phyloP scores from a whole-genome alignment of 1,139 yeast genomes.

The Diutina catenulata region DNA sequence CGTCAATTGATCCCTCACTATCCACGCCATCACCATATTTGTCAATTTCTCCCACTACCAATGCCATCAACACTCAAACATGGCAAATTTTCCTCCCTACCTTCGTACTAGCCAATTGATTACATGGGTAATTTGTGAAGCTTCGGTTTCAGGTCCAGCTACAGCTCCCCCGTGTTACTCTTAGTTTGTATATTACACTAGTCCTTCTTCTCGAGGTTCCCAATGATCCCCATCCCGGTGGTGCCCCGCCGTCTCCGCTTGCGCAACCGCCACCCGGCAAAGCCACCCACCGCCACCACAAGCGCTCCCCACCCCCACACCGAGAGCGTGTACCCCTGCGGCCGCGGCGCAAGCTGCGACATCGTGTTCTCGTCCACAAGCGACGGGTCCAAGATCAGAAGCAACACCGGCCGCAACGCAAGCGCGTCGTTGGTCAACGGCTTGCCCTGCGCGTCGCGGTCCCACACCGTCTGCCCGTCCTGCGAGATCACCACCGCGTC shows the following conservation, averaged over 20 bases:
- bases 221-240: conserved; percentile 12
- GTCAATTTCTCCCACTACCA: no score
- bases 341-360: conserved; percentile 4
- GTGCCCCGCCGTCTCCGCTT: conserved; percentile 2
- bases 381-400: conserved; percentile 21
- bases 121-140: no score
- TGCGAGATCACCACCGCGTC: conserved; percentile 11
- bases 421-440: conserved; percentile 20
- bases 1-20: no score
- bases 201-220: conserved; percentile 14
- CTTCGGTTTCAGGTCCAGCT: no score
- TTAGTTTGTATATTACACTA: no score
- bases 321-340: no score
- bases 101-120: no score
- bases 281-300: not conserved
- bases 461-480: conserved; percentile 21
- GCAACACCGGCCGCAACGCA: conserved; percentile 17
- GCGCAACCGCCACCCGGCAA: conserved; percentile 6
- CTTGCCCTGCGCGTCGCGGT: conserved; percentile 17
- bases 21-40: no score
- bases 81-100: no score
- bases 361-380: conserved; percentile 10
- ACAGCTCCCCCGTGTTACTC: no score
- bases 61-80: no score
- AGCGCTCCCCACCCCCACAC: no score